Evolutionary conservation across 2,329 filamentous ascomycete genomes (phyloP), one percentile per base, ranked within the genome.

Genomic region (Hypoxylon sp.): DNA sequence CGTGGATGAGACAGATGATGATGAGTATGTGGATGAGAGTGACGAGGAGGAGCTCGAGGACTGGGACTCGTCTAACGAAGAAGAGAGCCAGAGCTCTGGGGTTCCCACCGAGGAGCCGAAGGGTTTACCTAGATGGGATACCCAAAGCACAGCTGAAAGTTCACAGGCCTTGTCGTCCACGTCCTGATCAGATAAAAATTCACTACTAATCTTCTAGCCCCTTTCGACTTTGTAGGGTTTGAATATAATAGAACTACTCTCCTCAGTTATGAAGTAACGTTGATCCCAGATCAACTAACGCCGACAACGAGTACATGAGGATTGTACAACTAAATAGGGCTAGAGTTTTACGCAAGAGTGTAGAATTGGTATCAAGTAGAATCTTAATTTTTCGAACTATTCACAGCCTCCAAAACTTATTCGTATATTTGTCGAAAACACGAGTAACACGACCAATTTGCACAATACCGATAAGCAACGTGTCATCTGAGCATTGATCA

Each of bases 91-190:
- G 13, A 49, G 52, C 14, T 49, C 14, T 32, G 30, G 14, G 6
- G 55, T 45, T 11, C 21, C 34, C 21, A 45, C 13, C 5, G 50
- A 60, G 28, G 45, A 48, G n/a, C 21, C 21, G 28, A 41, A 48
- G 5, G 28, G 34, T 28, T 4, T 45, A 1, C 43, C 3, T 5
- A 51, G 34, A 46, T 56, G 61, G 61, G 53, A 63, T 21, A 17
- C 17, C 13, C 34, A 46, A 2, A 50, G 38, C 46, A 62, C 52
- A 9, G 30, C 19, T 7, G 53, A 63, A 34, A 63, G 19, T 14
- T 67, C 59, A 5, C 53, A 63, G 21, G 45, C 45, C 13, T 49
- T 60, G 23, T 56, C 64, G n/a, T 63, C 49, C 38, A 21, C 50
- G 21, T 60, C 60, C 36, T 60, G 38, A 32, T 45, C 6, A n/a